phyloP scores from a whole-genome alignment of 148 eudicot species.

The Talinum fruticosum region DNA sequence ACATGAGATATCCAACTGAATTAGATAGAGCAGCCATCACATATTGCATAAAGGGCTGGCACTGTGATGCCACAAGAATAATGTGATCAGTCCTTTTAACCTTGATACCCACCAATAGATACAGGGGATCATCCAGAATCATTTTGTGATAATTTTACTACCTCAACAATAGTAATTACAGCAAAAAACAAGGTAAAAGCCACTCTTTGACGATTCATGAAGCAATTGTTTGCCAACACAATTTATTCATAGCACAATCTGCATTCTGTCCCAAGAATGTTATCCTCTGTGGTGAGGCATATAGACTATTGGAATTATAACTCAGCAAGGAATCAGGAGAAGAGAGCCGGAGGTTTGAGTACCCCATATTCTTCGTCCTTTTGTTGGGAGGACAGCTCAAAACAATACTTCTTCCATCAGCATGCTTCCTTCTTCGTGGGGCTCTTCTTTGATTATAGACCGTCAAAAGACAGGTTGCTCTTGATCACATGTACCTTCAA shows the following conservation, averaged over 20 bases:
- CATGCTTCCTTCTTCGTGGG: slow-evolving; percentile 17
- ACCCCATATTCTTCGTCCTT: slow-evolving; percentile 26
- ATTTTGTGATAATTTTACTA: background rate
- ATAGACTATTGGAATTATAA: background rate
- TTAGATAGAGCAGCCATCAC: background rate
- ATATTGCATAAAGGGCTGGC: background rate
- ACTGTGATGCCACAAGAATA: background rate
- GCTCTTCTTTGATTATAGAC: slow-evolving; percentile 23
- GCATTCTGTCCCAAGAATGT: background rate
- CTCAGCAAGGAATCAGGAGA: background rate
- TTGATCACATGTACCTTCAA: slow-evolving; percentile 14
- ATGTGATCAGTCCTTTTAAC: background rate
- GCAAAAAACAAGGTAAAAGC: background rate
- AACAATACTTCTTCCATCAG: slow-evolving; percentile 16
- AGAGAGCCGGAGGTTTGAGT: background rate
- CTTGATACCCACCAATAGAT: background rate
- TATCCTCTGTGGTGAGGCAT: background rate
- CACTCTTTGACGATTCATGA: background rate
- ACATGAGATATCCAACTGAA: background rate
- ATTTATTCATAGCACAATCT: background rate
- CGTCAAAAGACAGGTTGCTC: slow-evolving; percentile 13
- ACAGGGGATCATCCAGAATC: background rate
- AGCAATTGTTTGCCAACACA: background rate
- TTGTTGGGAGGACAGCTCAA: slow-evolving; percentile 19
- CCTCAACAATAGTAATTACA: background rate